Evolutionary conservation across 2,329 filamentous ascomycete genomes (phyloP).

Genomic region (Tolypocladium guangdongense): DNA sequence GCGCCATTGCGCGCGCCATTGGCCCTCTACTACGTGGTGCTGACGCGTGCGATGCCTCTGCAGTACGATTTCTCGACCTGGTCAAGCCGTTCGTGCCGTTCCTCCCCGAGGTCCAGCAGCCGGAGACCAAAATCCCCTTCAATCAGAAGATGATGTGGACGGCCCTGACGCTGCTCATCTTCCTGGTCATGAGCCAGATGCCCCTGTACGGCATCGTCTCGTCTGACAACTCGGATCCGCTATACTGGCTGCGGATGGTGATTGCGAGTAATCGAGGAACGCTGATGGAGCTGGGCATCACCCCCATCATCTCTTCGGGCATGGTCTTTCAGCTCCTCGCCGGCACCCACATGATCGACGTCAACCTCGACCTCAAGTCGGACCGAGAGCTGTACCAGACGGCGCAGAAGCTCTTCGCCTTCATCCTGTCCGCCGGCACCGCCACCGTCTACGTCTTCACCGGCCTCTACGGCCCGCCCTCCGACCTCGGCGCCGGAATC

Average conservation of each 20-base stretch:
- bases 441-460: slow-evolving; percentile 98
- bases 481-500: slow-evolving; percentile 93
- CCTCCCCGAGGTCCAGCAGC: slow-evolving; percentile 96
- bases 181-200: slow-evolving; percentile 99
- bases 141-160: slow-evolving; percentile 98
- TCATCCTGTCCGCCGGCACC: slow-evolving; percentile 94
- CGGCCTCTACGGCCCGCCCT: slow-evolving; percentile 92
- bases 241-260: slow-evolving; percentile 99
- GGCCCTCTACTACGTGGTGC: slow-evolving; percentile 6
- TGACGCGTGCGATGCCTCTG: slow-evolving; percentile 13
- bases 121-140: slow-evolving; percentile 97
- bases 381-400: slow-evolving; percentile 99
- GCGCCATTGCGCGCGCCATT: slow-evolving; percentile 15
- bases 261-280: slow-evolving; percentile 97
- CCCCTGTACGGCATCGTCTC: slow-evolving; percentile 98
- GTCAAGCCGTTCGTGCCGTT: slow-evolving; percentile 99
- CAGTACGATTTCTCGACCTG: slow-evolving; percentile 98
- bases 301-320: slow-evolving; percentile 97
- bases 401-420: slow-evolving; percentile 96
- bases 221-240: slow-evolving; percentile 92
- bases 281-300: slow-evolving; percentile 92
- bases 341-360: slow-evolving; percentile 98
- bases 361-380: slow-evolving; percentile 99
- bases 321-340: slow-evolving; percentile 99
- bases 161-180: slow-evolving; percentile 88